phyloP scores from a whole-genome alignment of 140 eudicot genomes.

The Senecio squalidus region DNA sequence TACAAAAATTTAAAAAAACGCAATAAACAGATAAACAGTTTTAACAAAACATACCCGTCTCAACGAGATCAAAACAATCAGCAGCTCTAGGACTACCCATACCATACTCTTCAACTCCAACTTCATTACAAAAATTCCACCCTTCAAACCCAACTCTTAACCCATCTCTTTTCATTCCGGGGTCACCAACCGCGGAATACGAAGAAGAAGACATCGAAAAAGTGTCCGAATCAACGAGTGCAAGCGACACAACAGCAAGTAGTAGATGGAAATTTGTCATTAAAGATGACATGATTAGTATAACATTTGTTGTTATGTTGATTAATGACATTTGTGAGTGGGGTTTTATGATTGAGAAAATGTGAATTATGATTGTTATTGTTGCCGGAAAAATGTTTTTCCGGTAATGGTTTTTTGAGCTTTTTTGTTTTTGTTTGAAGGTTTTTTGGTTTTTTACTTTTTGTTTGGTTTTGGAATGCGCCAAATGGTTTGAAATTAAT shows the following conservation, averaged over 20 bases:
- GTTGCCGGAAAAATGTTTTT: too few species aligned
- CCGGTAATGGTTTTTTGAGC: too few species aligned
- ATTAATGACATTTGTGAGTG: too few species aligned
- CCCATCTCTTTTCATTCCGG: slow-evolving; percentile 81
- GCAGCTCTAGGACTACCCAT: slow-evolving; percentile 98
- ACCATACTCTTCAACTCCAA: slow-evolving; percentile 65
- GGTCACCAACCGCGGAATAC: slow-evolving; percentile 70
- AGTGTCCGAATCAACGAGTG: background rate
- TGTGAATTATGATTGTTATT: too few species aligned
- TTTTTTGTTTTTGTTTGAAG: too few species aligned
- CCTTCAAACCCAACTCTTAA: slow-evolving; percentile 77
- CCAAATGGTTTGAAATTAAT: too few species aligned
- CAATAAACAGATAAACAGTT: background rate
- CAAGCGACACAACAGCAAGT: background rate
- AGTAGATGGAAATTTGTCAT: background rate
- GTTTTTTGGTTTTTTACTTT: too few species aligned
- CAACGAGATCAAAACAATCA: slow-evolving; percentile 61
- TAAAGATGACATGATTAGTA: slow-evolving; percentile 13
- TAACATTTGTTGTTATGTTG: background rate
- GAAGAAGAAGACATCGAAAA: background rate
- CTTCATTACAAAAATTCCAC: slow-evolving; percentile 93
- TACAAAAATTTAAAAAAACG: background rate
- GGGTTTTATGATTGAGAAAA: too few species aligned
- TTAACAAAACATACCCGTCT: background rate
- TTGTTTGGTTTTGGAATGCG: too few species aligned